phyloP scores from a whole-genome alignment of 306 rosid genomes.

The Vachellia pachyceras region DNA sequence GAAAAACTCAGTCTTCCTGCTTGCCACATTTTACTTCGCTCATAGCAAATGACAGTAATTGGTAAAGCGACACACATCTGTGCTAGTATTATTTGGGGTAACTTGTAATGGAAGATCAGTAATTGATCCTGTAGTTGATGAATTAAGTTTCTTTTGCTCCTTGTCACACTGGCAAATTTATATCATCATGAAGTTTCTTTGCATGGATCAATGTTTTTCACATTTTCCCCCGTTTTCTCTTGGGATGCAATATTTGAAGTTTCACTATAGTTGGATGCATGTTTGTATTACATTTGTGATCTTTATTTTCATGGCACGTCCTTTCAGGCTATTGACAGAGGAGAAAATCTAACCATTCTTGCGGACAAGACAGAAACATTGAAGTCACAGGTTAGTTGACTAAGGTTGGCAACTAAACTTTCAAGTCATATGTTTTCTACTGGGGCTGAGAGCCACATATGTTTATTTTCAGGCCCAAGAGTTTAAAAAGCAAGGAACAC shows the following conservation, averaged over 20 bases:
- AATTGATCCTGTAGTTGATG: not conserved
- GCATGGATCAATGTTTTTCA: constrained; percentile 10
- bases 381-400: constrained; percentile 69
- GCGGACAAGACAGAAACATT: constrained; percentile 79
- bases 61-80: constrained; percentile 5
- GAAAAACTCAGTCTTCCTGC: not conserved
- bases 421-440: constrained; percentile 11
- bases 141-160: not conserved
- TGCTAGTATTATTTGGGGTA: not conserved
- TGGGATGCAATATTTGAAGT: constrained; percentile 12
- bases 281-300: constrained; percentile 13
- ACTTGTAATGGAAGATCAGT: constrained; percentile 12
- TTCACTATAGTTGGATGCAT: constrained; percentile 16
- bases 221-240: not conserved
- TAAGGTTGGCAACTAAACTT: constrained; percentile 20
- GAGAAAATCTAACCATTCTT: constrained; percentile 77
- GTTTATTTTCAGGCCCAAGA: constrained; percentile 72
- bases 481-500: constrained; percentile 71
- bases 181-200: not conserved
- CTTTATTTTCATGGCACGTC: constrained; percentile 10
- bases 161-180: not conserved
- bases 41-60: not conserved
- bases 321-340: constrained; percentile 80
- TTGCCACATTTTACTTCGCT: not conserved
- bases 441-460: constrained; percentile 32